phyloP scores from a whole-genome alignment of 2,329 filamentous ascomycete species.

The Xylaria sp. region DNA sequence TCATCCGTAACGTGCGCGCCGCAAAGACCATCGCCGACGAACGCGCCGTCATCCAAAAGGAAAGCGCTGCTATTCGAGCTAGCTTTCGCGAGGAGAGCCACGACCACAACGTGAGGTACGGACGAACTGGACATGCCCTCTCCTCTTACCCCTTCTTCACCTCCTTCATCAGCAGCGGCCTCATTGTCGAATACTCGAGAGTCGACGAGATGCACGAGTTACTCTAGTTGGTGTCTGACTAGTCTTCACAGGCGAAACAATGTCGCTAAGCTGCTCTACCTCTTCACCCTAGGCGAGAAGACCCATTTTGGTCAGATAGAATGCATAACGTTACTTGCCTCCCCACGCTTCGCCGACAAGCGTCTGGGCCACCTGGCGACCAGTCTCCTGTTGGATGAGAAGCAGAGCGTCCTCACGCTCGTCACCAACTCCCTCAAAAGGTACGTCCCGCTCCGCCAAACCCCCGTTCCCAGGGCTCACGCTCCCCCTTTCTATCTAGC shows the following conservation, averaged over 20 bases:
- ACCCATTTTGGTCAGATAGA: slow-evolving; percentile 99
- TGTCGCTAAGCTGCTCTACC: slow-evolving; percentile 96
- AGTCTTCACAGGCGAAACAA: slow-evolving; percentile 83
- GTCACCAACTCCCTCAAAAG: slow-evolving; percentile 99
- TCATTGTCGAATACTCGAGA: background rate
- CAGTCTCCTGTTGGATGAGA: slow-evolving; percentile 95
- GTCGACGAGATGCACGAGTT: background rate
- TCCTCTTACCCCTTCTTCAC: background rate
- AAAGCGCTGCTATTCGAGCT: slow-evolving; percentile 96
- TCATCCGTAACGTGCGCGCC: slow-evolving; percentile 98
- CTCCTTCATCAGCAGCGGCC: background rate
- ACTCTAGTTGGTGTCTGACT: slow-evolving; percentile 32
- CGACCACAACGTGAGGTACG: slow-evolving; percentile 87
- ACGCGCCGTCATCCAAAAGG: slow-evolving; percentile 97
- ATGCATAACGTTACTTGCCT: slow-evolving; percentile 96
- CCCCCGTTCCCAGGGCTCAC: slow-evolving; percentile 50
- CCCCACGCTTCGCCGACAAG: slow-evolving; percentile 97
- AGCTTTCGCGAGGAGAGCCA: slow-evolving; percentile 98
- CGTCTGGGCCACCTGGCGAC: slow-evolving; percentile 94
- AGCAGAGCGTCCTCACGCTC: slow-evolving; percentile 95
- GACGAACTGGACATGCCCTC: slow-evolving; percentile 14
- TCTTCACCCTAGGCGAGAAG: slow-evolving; percentile 96
- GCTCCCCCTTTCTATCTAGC: slow-evolving; percentile 59
- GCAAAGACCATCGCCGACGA: slow-evolving; percentile 99
- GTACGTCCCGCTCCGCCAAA: slow-evolving; percentile 61